Evolutionary conservation across 345 rosid genomes (phyloP).

Genomic region (Trapa incisa): DNA sequence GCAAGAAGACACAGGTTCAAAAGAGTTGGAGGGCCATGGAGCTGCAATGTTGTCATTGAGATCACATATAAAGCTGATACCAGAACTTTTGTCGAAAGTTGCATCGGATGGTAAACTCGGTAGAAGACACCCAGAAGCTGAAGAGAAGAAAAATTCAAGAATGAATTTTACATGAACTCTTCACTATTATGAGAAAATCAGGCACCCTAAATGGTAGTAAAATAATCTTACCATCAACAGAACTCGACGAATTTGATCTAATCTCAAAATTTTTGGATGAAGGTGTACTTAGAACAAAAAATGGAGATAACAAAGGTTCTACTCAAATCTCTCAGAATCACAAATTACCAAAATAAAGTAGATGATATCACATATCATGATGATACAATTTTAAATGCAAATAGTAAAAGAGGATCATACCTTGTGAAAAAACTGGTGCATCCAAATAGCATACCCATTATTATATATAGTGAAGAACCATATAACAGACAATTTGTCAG

Average conservation of each 20-base stretch:
- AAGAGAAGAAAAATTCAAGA: background rate
- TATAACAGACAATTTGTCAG: slow-evolving; percentile 8
- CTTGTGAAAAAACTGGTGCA: slow-evolving; percentile 25
- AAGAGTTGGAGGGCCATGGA: slow-evolving; percentile 36
- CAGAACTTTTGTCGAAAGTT: slow-evolving; percentile 30
- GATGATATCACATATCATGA: background rate
- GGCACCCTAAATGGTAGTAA: background rate
- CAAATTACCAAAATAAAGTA: background rate
- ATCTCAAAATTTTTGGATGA: background rate
- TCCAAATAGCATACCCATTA: slow-evolving; percentile 25
- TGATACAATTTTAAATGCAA: background rate
- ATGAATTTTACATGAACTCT: background rate
- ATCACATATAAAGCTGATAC: slow-evolving; percentile 51
- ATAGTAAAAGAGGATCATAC: slow-evolving; percentile 5
- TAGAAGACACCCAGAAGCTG: slow-evolving; percentile 50
- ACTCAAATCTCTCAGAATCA: background rate
- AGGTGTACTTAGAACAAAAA: background rate
- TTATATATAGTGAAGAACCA: slow-evolving; percentile 7
- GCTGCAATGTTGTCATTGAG: slow-evolving; percentile 52
- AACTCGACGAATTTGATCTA: background rate
- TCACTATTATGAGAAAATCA: background rate
- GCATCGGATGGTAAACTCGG: slow-evolving; percentile 54
- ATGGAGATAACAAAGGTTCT: background rate
- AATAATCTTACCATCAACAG: background rate
- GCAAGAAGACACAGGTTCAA: slow-evolving; percentile 26